These are phyloP conservation scores for Penicillium maclennaniae DNA, from an alignment of 495 filamentous ascomycete species.

Conservation along the genomic window DNA sequence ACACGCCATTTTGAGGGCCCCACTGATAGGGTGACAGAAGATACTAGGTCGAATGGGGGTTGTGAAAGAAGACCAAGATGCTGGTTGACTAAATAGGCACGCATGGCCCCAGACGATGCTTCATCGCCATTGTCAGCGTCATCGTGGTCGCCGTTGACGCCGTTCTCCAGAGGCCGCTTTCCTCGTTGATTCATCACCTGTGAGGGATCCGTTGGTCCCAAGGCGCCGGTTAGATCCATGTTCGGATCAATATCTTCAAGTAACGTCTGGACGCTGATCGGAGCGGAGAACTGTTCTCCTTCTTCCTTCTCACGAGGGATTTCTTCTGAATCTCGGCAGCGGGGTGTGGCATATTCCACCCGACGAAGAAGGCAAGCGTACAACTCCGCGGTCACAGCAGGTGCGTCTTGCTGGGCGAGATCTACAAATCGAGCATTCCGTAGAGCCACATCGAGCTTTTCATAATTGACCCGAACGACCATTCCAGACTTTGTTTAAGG, in stretches of 20 bases:
- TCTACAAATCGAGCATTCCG: constrained; percentile 72
- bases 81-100: constrained; percentile 57
- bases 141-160: constrained; percentile 33
- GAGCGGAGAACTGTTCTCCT: constrained; percentile 36
- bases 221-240: constrained; percentile 37
- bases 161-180: constrained; percentile 39
- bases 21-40: constrained; percentile 41
- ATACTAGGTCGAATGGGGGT: constrained; percentile 61
- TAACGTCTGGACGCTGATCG: constrained; percentile 35
- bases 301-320: constrained; percentile 52
- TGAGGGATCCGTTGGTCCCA: constrained; percentile 32
- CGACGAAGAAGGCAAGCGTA: constrained; percentile 68
- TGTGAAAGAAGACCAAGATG: constrained; percentile 75
- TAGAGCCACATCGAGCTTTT: constrained; percentile 75
- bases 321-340: constrained; percentile 63
- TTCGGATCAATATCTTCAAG: constrained; percentile 38
- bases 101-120: constrained; percentile 35
- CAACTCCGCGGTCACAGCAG: constrained; percentile 57
- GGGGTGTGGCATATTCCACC: constrained; percentile 62
- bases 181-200: constrained; percentile 24
- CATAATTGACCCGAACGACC: constrained; percentile 77
- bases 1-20: constrained; percentile 71
- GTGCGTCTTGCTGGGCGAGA: constrained; percentile 53
- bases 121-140: constrained; percentile 16
- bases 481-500: constrained; percentile 45